These are phyloP conservation scores for Albugo laibachii DNA, from an alignment of 352 stramenopile species.

Conservation along the genomic window DNA sequence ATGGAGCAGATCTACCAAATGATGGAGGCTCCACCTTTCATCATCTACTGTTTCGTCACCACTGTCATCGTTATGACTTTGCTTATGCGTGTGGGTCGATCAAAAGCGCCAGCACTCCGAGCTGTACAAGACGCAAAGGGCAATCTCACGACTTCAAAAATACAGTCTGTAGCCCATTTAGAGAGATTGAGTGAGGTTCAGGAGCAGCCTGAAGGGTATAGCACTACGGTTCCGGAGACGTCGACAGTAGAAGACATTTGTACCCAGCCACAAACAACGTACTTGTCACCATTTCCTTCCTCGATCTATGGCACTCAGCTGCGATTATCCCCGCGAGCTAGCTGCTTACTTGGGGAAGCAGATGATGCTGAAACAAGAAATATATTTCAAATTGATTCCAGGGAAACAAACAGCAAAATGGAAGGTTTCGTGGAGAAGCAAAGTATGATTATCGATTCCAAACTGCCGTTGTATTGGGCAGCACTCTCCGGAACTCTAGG, in stretches of 20 bases:
- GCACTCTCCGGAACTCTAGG: conserved; percentile 68
- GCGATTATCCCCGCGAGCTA: conserved; percentile 18
- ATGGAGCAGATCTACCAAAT: conserved; percentile 75
- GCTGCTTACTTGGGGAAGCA: conserved; percentile 15
- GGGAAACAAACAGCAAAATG: conserved; percentile 4
- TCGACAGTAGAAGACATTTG: not conserved
- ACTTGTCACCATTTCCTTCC: conserved; percentile 73
- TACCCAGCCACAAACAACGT: conserved; percentile 3
- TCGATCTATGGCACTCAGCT: conserved; percentile 22
- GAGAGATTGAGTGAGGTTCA: no score
- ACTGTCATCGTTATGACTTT: conserved; percentile 69
- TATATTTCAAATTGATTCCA: conserved; percentile 23
- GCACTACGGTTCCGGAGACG: not conserved
- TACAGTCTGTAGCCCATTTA: no score
- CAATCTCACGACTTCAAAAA: conserved; percentile 3
- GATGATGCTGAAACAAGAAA: conserved; percentile 15
- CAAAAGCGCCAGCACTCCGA: conserved; percentile 56
- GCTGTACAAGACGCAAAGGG: conserved; percentile 9
- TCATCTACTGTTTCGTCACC: conserved; percentile 63
- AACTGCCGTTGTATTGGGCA: conserved; percentile 73
- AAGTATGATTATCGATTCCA: conserved; percentile 68
- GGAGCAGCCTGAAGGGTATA: no score
- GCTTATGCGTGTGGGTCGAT: conserved; percentile 58
- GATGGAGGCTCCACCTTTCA: conserved; percentile 59
- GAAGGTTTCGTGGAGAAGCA: conserved; percentile 64